phyloP scores from a whole-genome alignment of 176 grass and related monocot genomes.

The Hyparrhenia diplandra region DNA sequence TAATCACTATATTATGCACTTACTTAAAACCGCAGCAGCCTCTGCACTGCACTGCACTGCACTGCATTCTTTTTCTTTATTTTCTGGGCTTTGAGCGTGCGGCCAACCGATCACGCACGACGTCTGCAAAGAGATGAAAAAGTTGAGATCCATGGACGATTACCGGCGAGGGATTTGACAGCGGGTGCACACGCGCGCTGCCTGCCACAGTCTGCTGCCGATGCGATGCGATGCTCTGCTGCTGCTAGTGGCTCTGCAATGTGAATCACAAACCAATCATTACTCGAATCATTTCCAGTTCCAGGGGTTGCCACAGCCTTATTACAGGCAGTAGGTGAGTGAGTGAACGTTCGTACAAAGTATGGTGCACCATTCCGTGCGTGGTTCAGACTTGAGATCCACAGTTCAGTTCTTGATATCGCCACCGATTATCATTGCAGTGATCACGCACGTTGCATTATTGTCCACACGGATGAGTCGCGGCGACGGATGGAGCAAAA shows the following conservation, averaged over 20 bases:
- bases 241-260: neutral
- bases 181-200: conserved; percentile 25
- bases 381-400: too few species aligned
- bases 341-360: too few species aligned
- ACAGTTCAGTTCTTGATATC: too few species aligned
- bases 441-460: neutral
- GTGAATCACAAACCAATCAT: conserved; percentile 28
- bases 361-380: too few species aligned
- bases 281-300: conserved; percentile 31
- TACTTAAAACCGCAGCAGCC: neutral
- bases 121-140: neutral
- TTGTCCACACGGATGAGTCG: neutral
- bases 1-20: neutral
- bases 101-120: neutral
- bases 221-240: too few species aligned
- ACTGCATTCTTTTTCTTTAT: neutral
- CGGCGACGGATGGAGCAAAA: neutral
- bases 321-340: too few species aligned
- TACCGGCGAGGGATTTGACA: conserved; percentile 22
- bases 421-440: neutral
- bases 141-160: neutral
- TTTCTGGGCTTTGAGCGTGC: neutral
- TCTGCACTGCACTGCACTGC: too few species aligned
- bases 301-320: too few species aligned
- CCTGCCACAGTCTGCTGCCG: conserved; percentile 15